Evolutionary conservation across 2,329 filamentous ascomycete genomes (phyloP).

Genomic region (Achaetomium macrosporum): DNA sequence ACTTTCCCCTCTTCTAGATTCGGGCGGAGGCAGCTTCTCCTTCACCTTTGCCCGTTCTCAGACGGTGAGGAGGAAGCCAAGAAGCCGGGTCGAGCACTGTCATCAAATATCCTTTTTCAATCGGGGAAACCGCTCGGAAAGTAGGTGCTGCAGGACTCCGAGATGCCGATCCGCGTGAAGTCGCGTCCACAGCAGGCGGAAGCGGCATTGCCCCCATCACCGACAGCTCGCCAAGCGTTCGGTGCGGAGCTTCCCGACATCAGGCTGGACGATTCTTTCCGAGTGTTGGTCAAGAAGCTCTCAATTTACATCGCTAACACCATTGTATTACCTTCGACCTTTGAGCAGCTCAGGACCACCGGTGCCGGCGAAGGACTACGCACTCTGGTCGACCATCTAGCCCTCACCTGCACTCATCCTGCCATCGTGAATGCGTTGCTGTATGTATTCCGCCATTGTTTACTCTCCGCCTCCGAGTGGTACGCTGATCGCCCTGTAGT

Average conservation of each 20-base stretch:
- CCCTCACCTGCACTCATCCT: constrained; percentile 57
- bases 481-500: constrained; percentile 34
- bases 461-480: neutral
- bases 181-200: constrained; percentile 29
- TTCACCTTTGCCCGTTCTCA: too few species aligned
- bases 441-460: constrained; percentile 40
- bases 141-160: neutral
- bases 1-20: too few species aligned
- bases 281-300: constrained; percentile 60
- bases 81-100: too few species aligned
- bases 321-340: constrained; percentile 61
- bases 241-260: constrained; percentile 49
- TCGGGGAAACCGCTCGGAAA: neutral
- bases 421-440: constrained; percentile 67
- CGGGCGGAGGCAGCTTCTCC: too few species aligned
- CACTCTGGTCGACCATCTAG: constrained; percentile 58
- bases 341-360: constrained; percentile 67
- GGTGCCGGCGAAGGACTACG: constrained; percentile 54
- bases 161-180: constrained; percentile 38
- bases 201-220: constrained; percentile 32
- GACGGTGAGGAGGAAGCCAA: too few species aligned
- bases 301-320: constrained; percentile 53
- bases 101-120: too few species aligned
- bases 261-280: constrained; percentile 52
- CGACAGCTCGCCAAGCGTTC: constrained; percentile 21